A percentile compares a stretch with the other conserved stretches of the same genome.
Evolutionary conservation across 257 asterid genomes (phyloP).

Genomic region (Nicotiana undulata): DNA sequence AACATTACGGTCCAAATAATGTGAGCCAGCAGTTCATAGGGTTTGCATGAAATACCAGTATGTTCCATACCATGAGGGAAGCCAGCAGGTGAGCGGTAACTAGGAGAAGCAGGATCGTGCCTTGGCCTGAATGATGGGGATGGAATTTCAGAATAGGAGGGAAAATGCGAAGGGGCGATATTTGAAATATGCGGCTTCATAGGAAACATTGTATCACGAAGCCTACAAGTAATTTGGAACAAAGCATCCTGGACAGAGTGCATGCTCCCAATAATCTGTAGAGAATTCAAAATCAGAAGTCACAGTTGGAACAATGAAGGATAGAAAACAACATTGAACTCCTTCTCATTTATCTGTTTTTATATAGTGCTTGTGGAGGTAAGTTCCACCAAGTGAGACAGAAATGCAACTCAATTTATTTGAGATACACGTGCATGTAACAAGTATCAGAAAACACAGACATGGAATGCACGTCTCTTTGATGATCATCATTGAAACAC

Average conservation of each 20-base stretch:
- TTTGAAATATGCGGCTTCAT: constrained; percentile 2
- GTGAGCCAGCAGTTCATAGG: neutral
- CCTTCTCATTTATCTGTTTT: neutral
- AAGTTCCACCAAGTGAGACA: neutral
- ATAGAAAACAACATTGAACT: neutral
- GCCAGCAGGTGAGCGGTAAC: constrained; percentile 15
- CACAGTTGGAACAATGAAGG: neutral
- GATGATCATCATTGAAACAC: neutral
- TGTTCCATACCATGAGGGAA: constrained; percentile 8
- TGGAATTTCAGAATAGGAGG: constrained; percentile 12
- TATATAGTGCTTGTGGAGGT: neutral
- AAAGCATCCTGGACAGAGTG: constrained; percentile 21
- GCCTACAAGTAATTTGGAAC: constrained; percentile 19
- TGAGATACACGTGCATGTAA: neutral
- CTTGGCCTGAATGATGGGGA: constrained; percentile 17
- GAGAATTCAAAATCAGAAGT: constrained; percentile 4
- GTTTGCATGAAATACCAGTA: neutral
- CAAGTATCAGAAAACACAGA: neutral
- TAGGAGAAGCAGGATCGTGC: constrained; percentile 18
- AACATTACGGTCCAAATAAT: neutral
- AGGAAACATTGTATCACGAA: constrained; percentile 17
- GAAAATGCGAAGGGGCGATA: constrained; percentile 1
- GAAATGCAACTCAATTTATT: neutral
- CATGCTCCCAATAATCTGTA: constrained; percentile 20
- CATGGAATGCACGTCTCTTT: neutral